A percentile compares a stretch with the other conserved stretches of the same genome.
phyloP scores from a whole-genome alignment of 2,329 filamentous ascomycete genomes.

The Helotiales sp. region DNA sequence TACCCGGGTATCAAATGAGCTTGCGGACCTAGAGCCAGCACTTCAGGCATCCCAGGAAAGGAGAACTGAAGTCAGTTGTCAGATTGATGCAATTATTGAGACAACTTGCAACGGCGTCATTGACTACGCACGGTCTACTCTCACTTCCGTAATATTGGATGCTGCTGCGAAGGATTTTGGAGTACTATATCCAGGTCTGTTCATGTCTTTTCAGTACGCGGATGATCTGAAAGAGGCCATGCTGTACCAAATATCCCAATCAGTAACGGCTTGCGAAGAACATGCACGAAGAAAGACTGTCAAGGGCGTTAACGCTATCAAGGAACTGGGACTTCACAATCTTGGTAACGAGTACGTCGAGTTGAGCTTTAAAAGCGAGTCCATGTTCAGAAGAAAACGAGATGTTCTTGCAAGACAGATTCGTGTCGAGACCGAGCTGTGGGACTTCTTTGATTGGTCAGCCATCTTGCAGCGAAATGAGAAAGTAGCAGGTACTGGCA shows the following conservation, averaged over 20 bases:
- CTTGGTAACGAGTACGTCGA: constrained; percentile 90
- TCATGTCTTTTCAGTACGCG: constrained; percentile 86
- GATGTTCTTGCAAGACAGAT: too few relatives aligned
- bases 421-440: too few relatives aligned
- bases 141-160: constrained; percentile 77
- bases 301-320: constrained; percentile 82
- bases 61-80: constrained; percentile 75
- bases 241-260: constrained; percentile 82
- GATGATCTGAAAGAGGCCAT: constrained; percentile 94
- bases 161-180: constrained; percentile 80
- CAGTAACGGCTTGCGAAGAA: constrained; percentile 86
- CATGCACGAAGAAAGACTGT: constrained; percentile 77
- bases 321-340: constrained; percentile 87
- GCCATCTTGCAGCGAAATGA: too few relatives aligned
- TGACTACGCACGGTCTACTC: constrained; percentile 74
- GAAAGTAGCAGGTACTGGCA: too few relatives aligned
- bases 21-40: constrained; percentile 83
- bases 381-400: too few relatives aligned
- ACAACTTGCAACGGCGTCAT: constrained; percentile 86
- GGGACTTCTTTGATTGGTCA: too few relatives aligned
- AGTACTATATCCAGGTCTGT: constrained; percentile 86
- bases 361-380: too few relatives aligned
- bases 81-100: constrained; percentile 82
- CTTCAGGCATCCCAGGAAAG: constrained; percentile 84
- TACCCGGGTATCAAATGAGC: constrained; percentile 78